A percentile compares a stretch with the other conserved stretches of the same genome.
phyloP scores from a whole-genome alignment of 352 stramenopile species.

The Pythium dissimile region DNA sequence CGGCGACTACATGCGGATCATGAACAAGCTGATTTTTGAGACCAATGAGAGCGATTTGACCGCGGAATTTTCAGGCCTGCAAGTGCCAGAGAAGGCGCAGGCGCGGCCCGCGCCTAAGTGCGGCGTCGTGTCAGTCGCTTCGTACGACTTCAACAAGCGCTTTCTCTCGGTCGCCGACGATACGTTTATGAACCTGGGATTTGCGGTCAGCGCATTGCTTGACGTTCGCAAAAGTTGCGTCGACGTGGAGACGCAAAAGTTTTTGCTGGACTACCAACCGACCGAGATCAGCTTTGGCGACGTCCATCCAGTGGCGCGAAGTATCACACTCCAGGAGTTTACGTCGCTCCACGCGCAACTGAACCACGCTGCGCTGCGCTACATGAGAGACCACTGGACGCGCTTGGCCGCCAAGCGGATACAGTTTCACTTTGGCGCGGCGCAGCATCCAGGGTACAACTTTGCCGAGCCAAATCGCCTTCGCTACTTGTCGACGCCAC shows the following conservation, averaged over 20 bases:
- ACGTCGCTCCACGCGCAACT: constrained; percentile 62
- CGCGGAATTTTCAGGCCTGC: constrained; percentile 52
- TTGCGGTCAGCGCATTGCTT: constrained; percentile 66
- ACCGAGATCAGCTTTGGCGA: constrained; percentile 66
- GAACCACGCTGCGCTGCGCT: constrained; percentile 63
- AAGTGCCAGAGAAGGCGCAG: constrained; percentile 27
- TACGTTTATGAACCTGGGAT: constrained; percentile 66
- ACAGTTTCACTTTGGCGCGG: constrained; percentile 53
- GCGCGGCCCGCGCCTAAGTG: constrained; percentile 33
- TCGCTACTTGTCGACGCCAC: constrained; percentile 57
- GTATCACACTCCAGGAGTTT: constrained; percentile 74
- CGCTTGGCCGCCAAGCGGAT: constrained; percentile 70
- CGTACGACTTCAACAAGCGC: constrained; percentile 70
- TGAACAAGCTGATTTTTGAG: constrained; percentile 93
- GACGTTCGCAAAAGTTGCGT: constrained; percentile 71
- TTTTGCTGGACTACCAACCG: constrained; percentile 68
- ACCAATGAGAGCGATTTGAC: constrained; percentile 62
- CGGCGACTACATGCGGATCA: constrained; percentile 88
- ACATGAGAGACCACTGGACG: constrained; percentile 80
- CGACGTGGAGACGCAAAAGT: constrained; percentile 50
- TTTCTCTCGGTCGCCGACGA: constrained; percentile 58
- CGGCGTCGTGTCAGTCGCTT: constrained; percentile 45
- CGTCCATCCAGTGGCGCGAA: constrained; percentile 39
- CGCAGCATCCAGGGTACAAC: constrained; percentile 58
- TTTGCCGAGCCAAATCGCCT: constrained; percentile 58